phyloP scores from a whole-genome alignment of 352 stramenopile species.

The Globisporangium abappressorium region DNA sequence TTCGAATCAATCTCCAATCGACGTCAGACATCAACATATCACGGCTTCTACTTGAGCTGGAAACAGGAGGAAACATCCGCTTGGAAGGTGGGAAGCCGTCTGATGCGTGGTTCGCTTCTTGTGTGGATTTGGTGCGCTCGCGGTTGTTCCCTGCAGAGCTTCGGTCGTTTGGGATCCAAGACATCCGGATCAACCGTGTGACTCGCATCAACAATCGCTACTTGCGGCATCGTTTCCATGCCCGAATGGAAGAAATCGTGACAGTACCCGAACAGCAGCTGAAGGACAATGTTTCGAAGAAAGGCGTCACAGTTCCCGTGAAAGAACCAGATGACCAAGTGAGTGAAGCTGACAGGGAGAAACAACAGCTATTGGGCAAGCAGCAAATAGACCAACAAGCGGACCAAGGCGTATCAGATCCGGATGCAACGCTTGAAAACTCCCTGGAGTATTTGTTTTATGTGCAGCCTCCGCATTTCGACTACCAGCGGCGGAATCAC shows the following conservation, averaged over 20 bases:
- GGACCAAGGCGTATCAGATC: constrained; percentile 11
- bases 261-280: constrained; percentile 50
- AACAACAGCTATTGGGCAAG: not conserved
- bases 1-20: constrained; percentile 41
- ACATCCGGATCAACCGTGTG: constrained; percentile 76
- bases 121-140: constrained; percentile 78
- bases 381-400: not conserved
- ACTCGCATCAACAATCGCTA: constrained; percentile 89
- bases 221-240: constrained; percentile 85
- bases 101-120: constrained; percentile 85
- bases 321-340: constrained; percentile 23
- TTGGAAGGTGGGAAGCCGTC: constrained; percentile 82
- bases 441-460: constrained; percentile 87
- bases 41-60: constrained; percentile 83
- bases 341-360: constrained; percentile 1
- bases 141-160: constrained; percentile 62
- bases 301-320: constrained; percentile 54
- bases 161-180: constrained; percentile 45
- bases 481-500: constrained; percentile 29
- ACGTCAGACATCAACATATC: constrained; percentile 75
- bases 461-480: constrained; percentile 40
- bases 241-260: constrained; percentile 75
- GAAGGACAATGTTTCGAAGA: constrained; percentile 83
- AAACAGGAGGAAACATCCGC: constrained; percentile 90
- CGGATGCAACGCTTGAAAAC: constrained; percentile 40